Evolutionary conservation across 208 protist species (phyloP), one percentile per base, ranked within the genome.

Genomic region (Lotmaria passim): DNA sequence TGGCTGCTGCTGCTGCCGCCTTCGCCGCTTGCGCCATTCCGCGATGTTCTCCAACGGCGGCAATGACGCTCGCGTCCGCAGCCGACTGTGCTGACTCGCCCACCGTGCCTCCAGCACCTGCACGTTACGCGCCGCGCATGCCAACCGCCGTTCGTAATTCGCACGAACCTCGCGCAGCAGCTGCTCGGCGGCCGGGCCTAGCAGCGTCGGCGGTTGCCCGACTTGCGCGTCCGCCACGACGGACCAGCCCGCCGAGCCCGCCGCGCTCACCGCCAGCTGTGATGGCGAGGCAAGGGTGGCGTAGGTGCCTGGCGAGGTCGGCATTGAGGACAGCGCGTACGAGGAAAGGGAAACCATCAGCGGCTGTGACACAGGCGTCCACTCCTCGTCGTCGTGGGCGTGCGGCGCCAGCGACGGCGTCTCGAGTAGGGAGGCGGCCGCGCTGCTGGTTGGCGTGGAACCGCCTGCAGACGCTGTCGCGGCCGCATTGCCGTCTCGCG

Each of bases 101-200:
- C 71, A 76, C 53, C 43, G 62, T 15, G 63, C 47, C 33, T 69
- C 63, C 62, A 76, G 51, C 24, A 23, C 41, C 14, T 23, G 61
- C 23, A 64, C 62, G 7, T 48, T 26, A n/a, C 3, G 14, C 21
- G 43, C 21, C 3, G 62, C 58, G 3, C 19, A 28, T 1, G 53
- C 21, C 26, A 69, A 43, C 21, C 52, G 31, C 46, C 60, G 44
- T 30, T 70, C 55, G 28, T 58, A 51, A 19, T 31, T 36, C 5
- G 30, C 44, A 19, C 62, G 62, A 12, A 76, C 36, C 17, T 64
- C 55, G 11, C 33, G 34, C 6, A 76, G 61, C 46, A 66, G 62
- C 44, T 43, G 62, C 47, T 64, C 62, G 14, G 71, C 71, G 8
- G 51, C 57, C n/a, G 55, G 44, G 46, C 55, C 65, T 3, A 70